Evolutionary conservation across 495 filamentous ascomycete species (phyloP), one percentile per base, ranked within the genome.

Genomic region (Aspergillus kassunensis): DNA sequence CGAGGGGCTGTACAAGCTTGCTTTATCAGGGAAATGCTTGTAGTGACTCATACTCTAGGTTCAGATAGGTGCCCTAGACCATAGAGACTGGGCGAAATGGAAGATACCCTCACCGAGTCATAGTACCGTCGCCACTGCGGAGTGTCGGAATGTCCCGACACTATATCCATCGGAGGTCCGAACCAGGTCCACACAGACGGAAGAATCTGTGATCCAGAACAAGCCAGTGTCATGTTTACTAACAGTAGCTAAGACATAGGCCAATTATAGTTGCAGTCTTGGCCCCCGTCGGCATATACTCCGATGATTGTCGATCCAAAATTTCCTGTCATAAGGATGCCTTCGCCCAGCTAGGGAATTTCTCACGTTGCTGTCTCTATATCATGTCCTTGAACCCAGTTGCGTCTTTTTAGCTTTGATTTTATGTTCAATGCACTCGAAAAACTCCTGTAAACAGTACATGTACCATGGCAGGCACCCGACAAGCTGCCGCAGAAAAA

Each of bases 401-500:
- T 2, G 13, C 35, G 8, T 16, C n/a, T 4, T 4, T 3, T 16
- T 4, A 16, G 16, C 15, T 16, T 20, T 1, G 18, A 40, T n/a
- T 40, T 4, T 5, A 21, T 40, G 8, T 23, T 21, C 18, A 16
- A 18, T 9, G 12, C 9, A 21, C 4, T 37, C 11, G 18, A 37
- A 16, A 15, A 15, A 15, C 3, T 37, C 5, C 13, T 34, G n/a
- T 16, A n/a, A n/a, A n/a, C n/a, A n/a, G 4, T 37, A 15, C 34
- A 10, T 5, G 13, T 24, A 41, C 19, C 25, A 53, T 39, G 33
- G 33, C 33, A 36, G 20, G n/a, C 19, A 63, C 68, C 52, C 67
- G 66, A 34, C 71, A 74, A 57, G 51, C 61, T 51, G 65, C 54
- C 21, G 71, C 73, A 39, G 73, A 76, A 54, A 72, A 74, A 62